Base-by-base conservation (phyloP, 192 early-diverging fungal species). In the Lobosporangium transversale region DNA sequence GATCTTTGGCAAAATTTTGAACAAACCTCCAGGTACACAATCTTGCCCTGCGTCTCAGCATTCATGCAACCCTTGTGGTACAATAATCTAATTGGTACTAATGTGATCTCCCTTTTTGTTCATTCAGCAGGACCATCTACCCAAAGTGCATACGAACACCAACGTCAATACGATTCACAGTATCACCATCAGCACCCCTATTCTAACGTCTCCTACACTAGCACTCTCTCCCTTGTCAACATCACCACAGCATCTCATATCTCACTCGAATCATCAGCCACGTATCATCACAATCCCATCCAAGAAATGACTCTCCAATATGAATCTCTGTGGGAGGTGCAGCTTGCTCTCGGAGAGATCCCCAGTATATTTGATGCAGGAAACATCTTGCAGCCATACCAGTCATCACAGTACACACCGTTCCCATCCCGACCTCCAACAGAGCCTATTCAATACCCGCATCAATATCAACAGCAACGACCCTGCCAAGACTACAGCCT, bases 291-390 rank as follows among this genome's bases (percentile, higher is more conserved):
- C 29, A 43, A 53, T 53, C 6, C 9, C 1, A 36, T 31, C 23
- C 45, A 58, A 52, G 23, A 57, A 23, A 40, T 30, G 32, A 20
- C 21, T 4, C 27, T 14, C 6, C 59, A 52, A 8, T 67, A 53
- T 62, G 44, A 54, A 17, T 49, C 62, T 21, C 73, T 76, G 17
- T 76, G 73, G 73, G 73, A 76, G 45, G 59, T 62, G 24, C 73
- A 76, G 26, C 58, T 76, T 18, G 63, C 56, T 0, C 53, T 76
- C 2, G 51, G 58, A 1, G 73, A 67, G 37, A 76, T 76, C 30
- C 73, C 73, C 18, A 64, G 63, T 4, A 76, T 76, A 58, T 40
- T 76, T 20, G 43, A 55, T 23, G 58, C 23, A 11, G 14, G 37
- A 7, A 76, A 76, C 18, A 59, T 76, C 12, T 44, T 76, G 5